Evolutionary conservation across 2,329 filamentous ascomycete species (phyloP).

Genomic region (Canariomyces notabilis): DNA sequence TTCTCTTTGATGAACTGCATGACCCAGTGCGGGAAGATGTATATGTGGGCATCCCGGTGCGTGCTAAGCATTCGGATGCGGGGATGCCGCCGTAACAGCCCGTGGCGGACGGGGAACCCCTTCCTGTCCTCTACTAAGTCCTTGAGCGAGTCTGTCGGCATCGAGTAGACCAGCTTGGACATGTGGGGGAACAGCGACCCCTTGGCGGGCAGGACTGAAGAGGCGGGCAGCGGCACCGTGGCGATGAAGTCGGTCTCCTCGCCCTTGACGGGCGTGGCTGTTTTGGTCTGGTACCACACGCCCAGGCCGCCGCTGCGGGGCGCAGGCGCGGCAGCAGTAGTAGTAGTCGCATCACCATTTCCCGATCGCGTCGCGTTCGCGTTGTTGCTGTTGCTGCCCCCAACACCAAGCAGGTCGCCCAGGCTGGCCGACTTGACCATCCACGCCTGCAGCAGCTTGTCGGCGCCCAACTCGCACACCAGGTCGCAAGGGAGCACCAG

Average conservation of each 20-base stretch:
- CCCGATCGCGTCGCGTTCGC: too few species aligned
- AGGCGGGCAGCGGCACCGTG: conserved; percentile 60
- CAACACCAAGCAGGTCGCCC: conserved; percentile 55
- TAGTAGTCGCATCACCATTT: too few species aligned
- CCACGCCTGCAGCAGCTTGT: conserved; percentile 82
- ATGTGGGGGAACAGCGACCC: conserved; percentile 63
- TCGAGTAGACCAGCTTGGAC: conserved; percentile 76
- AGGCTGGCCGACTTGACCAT: conserved; percentile 77
- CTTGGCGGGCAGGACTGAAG: conserved; percentile 53
- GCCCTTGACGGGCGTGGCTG: conserved; percentile 70
- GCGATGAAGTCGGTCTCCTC: conserved; percentile 92
- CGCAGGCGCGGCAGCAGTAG: too few species aligned
- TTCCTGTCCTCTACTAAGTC: conserved; percentile 75
- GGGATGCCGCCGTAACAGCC: conserved; percentile 68
- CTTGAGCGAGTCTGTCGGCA: conserved; percentile 83
- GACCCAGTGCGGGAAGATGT: conserved; percentile 89
- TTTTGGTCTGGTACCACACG: conserved; percentile 86
- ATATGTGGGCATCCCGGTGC: conserved; percentile 88
- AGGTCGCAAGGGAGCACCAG: conserved; percentile 89
- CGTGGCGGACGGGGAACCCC: conserved; percentile 67
- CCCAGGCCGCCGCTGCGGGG: conserved; percentile 73
- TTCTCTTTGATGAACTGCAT: conserved; percentile 77
- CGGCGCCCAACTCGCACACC: conserved; percentile 81
- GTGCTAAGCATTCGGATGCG: conserved; percentile 75
- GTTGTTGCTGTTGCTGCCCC: too few species aligned